Conservation (phyloP, 2,329 filamentous ascomycete genomes). For the Cytospora leucostoma region DNA sequence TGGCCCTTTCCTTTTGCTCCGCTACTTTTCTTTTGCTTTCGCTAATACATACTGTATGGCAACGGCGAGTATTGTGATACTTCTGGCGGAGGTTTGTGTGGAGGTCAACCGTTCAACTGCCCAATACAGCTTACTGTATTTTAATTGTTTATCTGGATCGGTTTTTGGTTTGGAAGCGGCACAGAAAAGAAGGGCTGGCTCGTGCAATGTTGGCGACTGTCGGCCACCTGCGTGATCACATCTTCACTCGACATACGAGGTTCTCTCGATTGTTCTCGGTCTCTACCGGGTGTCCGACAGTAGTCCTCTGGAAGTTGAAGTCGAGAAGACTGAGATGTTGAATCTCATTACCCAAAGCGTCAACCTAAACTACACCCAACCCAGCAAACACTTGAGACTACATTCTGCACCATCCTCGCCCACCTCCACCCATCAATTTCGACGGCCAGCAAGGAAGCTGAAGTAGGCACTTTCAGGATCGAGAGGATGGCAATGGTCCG, state of each 20-base stretch:
- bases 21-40: too few species aligned
- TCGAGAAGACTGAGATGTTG: slow-evolving; percentile 8
- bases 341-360: slow-evolving; percentile 7
- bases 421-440: not conserved
- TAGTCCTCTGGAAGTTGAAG: not conserved
- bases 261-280: too few species aligned
- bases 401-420: not conserved
- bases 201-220: too few species aligned
- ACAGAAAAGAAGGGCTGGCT: too few species aligned
- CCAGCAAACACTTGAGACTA: not conserved
- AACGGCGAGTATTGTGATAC: not conserved
- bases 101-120: not conserved
- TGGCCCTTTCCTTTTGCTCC: not conserved
- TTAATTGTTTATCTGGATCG: not conserved
- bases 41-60: not conserved
- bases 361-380: not conserved
- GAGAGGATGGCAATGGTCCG: too few species aligned
- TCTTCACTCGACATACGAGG: too few species aligned
- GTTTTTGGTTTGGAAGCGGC: too few species aligned
- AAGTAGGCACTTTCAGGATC: not conserved
- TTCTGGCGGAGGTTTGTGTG: not conserved
- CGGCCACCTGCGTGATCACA: too few species aligned
- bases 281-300: not conserved
- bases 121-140: not conserved
- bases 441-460: not conserved